Percentiles rank a stretch among this genome's conserved stretches.
phyloP scores from a whole-genome alignment of 257 asterid species.

The Salvia rosmarinus region DNA sequence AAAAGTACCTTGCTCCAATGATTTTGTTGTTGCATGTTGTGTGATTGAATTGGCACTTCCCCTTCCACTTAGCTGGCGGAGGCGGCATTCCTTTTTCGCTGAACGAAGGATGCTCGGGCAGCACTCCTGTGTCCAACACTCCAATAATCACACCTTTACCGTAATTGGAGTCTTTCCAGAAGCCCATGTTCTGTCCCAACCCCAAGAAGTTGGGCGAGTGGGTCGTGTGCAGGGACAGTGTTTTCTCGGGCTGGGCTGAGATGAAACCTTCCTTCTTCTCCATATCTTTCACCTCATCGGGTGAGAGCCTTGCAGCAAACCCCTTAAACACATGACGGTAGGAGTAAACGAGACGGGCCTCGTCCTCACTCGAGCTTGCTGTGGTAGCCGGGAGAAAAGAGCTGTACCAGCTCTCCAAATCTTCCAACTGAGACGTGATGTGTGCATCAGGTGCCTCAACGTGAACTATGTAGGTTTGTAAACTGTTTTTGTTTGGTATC shows the following conservation, averaged over 20 bases:
- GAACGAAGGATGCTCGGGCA: conserved; percentile 32
- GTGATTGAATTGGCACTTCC: conserved; percentile 44
- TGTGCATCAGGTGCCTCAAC: neutral
- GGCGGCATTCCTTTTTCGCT: conserved; percentile 30
- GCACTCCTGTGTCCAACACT: conserved; percentile 22
- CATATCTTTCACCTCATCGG: conserved; percentile 36
- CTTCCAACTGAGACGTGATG: neutral
- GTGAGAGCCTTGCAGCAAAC: conserved; percentile 42
- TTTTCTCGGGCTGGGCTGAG: conserved; percentile 27
- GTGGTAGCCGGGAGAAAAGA: conserved; percentile 13
- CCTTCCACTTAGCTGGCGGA: conserved; percentile 29
- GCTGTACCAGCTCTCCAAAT: conserved; percentile 18
- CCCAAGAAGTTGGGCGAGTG: conserved; percentile 32
- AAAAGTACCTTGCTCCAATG: conserved; percentile 47
- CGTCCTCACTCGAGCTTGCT: neutral
- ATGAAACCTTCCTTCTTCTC: conserved; percentile 24
- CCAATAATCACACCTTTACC: conserved; percentile 29
- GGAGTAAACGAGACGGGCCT: conserved; percentile 13
- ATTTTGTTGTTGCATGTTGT: conserved; percentile 47
- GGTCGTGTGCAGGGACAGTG: conserved; percentile 24
- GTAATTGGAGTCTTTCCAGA: conserved; percentile 21
- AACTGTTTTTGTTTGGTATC: too few relatives aligned
- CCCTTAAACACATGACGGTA: conserved; percentile 38
- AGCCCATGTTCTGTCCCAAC: neutral
- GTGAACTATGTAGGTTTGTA: neutral